Evolutionary conservation across 495 filamentous ascomycete species (phyloP).

Genomic region (Baudoinia panamericana): DNA sequence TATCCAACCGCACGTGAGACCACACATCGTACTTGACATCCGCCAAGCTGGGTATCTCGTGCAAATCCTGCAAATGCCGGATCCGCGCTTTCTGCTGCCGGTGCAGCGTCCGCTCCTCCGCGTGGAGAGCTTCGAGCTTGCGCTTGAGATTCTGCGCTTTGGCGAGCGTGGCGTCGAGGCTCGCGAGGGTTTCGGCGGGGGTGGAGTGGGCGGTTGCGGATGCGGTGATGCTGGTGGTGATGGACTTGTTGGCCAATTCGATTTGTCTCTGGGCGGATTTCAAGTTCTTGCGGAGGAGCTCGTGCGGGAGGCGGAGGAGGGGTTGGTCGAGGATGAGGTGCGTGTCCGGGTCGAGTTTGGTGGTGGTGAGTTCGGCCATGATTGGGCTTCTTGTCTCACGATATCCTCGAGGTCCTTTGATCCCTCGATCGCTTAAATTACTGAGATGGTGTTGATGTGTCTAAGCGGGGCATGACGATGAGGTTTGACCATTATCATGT

Average conservation of each 20-base stretch:
- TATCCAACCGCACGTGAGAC: conserved; percentile 66
- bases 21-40: conserved; percentile 92
- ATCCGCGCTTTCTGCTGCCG: conserved; percentile 62
- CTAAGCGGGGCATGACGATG: too few species aligned
- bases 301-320: conserved; percentile 79
- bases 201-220: conserved; percentile 42
- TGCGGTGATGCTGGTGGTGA: conserved; percentile 58
- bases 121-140: conserved; percentile 64
- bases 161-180: conserved; percentile 70
- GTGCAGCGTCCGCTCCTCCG: conserved; percentile 64
- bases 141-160: conserved; percentile 75
- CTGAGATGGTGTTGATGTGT: too few species aligned
- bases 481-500: too few species aligned
- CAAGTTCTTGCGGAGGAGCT: conserved; percentile 85
- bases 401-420: too few species aligned
- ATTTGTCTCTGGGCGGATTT: conserved; percentile 71
- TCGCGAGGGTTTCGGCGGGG: conserved; percentile 49
- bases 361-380: conserved; percentile 39
- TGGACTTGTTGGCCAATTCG: conserved; percentile 60
- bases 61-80: conserved; percentile 63
- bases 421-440: too few species aligned
- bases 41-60: conserved; percentile 64
- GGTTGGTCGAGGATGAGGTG: conserved; percentile 80
- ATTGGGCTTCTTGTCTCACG: too few species aligned
- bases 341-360: conserved; percentile 59